Conservation (phyloP, 1,284 basidiomycete genomes). For the Ustilago vetiveriae region DNA sequence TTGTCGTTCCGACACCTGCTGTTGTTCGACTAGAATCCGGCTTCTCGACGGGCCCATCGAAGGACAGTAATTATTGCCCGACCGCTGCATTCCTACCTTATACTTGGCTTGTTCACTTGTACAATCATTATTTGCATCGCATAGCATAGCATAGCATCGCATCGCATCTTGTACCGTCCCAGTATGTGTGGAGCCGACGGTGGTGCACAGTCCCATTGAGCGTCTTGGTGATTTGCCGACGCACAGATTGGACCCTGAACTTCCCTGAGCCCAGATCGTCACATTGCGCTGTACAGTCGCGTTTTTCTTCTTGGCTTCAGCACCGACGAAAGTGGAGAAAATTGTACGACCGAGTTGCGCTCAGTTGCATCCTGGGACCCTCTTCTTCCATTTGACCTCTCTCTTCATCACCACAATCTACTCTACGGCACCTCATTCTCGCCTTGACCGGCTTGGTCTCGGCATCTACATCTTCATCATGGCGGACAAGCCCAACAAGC, state of each 20-base stretch:
- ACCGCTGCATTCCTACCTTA: background rate
- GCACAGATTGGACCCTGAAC: conserved; percentile 8
- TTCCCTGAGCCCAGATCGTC: no score
- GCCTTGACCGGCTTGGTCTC: conserved; percentile 1
- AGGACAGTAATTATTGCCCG: conserved; percentile 2
- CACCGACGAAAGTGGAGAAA: conserved; percentile 31
- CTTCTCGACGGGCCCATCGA: conserved; percentile 32
- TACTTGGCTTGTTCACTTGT: no score
- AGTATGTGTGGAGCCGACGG: no score
- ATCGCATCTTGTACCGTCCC: no score
- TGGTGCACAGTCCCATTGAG: no score
- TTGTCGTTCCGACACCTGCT: background rate
- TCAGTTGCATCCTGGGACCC: no score
- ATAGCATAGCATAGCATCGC: conserved; percentile 4
- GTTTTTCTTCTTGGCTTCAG: background rate
- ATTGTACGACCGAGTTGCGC: no score
- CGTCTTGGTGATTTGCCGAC: no score
- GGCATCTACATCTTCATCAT: conserved; percentile 23
- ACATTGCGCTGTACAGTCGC: no score
- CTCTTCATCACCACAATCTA: no score
- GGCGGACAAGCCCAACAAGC: conserved; percentile 57
- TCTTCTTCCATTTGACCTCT: no score
- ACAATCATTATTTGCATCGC: conserved; percentile 4
- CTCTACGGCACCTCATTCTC: background rate
- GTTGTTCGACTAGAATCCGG: conserved; percentile 21